Evolutionary conservation across 305 asterid genomes (phyloP), one percentile per base, ranked within the genome.

Genomic region (Plantago lanceolata): DNA sequence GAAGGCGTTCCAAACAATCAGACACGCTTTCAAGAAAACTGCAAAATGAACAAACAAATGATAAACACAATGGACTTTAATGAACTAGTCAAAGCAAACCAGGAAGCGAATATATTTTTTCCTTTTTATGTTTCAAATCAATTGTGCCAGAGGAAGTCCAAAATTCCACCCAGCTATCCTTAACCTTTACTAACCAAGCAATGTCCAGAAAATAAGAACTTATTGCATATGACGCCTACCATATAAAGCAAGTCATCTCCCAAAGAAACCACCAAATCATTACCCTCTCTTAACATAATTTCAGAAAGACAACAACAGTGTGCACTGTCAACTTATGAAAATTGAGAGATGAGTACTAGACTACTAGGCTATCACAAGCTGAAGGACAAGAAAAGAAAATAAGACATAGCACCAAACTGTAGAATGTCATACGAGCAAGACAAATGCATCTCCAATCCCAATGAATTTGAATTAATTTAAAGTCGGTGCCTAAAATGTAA

Each of bases 21-120:
- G 89, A 79, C 65, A 89, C 77, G 61, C 66, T 73, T 67, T 65
- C 82, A 68, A 92, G 91, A 87, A 78, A 87, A 55, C 98, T 92
- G 89, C 62, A 67, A 66, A 71, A 66, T 19, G 51, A 57, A 53
- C 40, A 52, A 59, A 59, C 44, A 28, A 16, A 35, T 20, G 63
- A 57, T 28, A 24, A 19, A 26, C 26, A 35, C 31, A 43, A 29
- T 19, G 8, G 59, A 33, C 37, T 16, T 1, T 18, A 24, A 48
- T 0, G 59, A 44, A 43, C 57, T 19, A 54, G 15, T 24, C 8
- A 17, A 8, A 18, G 26, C 18, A 53, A 18, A 49, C 45, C 49
- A 16, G 50, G 19, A 59, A 9, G 50, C 40, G 47, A 61, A 17
- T 40, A 28, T 11, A 14, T 12, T 26, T 55, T 33, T 28, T 15